Conservation (phyloP, 2,329 filamentous ascomycete genomes). For the Mycosphaerella sp. region DNA sequence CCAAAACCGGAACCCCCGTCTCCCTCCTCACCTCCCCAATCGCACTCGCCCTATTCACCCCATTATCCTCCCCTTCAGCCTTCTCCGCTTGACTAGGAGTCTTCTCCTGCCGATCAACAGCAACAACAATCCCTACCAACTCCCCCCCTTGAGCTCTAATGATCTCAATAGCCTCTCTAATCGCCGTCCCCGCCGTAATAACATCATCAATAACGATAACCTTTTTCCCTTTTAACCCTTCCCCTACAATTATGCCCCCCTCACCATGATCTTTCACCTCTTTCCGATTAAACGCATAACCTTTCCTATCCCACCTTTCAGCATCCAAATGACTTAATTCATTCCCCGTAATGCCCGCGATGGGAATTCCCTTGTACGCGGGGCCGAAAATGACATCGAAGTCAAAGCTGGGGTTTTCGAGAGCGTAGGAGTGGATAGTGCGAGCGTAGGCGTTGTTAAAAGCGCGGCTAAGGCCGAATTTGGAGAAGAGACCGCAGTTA, state of each 20-base stretch:
- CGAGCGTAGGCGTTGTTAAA: constrained; percentile 76
- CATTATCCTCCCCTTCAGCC: constrained; percentile 52
- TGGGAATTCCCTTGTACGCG: constrained; percentile 93
- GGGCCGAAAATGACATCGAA: constrained; percentile 89
- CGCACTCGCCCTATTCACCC: constrained; percentile 65
- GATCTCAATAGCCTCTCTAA: constrained; percentile 85
- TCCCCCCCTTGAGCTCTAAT: constrained; percentile 79
- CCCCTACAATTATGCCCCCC: constrained; percentile 86
- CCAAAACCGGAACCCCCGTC: constrained; percentile 73
- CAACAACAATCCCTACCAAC: constrained; percentile 81
- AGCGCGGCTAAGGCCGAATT: constrained; percentile 66
- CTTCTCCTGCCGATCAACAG: constrained; percentile 82
- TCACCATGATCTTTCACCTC: constrained; percentile 96
- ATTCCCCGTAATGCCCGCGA: constrained; percentile 70
- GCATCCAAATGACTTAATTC: constrained; percentile 67
- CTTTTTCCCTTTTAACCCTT: constrained; percentile 73
- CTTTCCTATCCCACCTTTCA: constrained; percentile 59
- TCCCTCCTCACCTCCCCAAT: constrained; percentile 81
- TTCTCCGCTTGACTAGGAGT: constrained; percentile 50
- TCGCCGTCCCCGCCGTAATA: constrained; percentile 89
- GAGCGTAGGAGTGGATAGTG: constrained; percentile 46
- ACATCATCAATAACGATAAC: constrained; percentile 94
- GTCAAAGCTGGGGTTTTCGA: constrained; percentile 42
- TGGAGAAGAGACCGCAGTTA: constrained; percentile 89
- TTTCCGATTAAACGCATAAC: constrained; percentile 92